A percentile compares a stretch with the other conserved stretches of the same genome.
Evolutionary conservation across 2,329 filamentous ascomycete genomes (phyloP).

Genomic region (Aureobasidium subglaciale): DNA sequence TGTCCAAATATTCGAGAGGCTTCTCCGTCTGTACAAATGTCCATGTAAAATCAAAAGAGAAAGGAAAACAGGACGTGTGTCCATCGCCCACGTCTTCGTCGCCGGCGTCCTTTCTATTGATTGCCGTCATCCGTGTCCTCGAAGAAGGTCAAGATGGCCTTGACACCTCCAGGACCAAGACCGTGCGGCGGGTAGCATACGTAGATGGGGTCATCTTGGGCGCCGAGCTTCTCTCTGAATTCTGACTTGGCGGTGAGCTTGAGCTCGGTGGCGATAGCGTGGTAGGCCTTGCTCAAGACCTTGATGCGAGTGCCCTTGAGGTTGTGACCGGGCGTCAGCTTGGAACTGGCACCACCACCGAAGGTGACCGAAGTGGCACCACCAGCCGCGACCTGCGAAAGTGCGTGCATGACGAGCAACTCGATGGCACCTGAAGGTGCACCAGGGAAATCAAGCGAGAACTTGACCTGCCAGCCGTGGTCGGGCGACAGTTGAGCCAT

Average conservation of each 20-base stretch:
- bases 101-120: background rate
- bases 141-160: conserved; percentile 86
- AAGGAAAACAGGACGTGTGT: background rate
- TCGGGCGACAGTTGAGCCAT: conserved; percentile 72
- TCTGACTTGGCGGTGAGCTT: conserved; percentile 77
- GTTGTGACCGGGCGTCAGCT: conserved; percentile 72
- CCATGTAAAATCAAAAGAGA: background rate
- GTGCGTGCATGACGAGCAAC: conserved; percentile 65
- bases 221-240: conserved; percentile 86
- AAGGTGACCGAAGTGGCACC: conserved; percentile 71
- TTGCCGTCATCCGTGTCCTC: conserved; percentile 51
- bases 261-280: conserved; percentile 72
- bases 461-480: conserved; percentile 91
- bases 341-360: conserved; percentile 70
- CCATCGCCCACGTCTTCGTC: background rate
- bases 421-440: conserved; percentile 85
- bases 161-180: conserved; percentile 70
- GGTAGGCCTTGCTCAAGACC: conserved; percentile 76
- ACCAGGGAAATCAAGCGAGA: conserved; percentile 86
- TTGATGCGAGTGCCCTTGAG: conserved; percentile 72
- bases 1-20: conserved; percentile 5
- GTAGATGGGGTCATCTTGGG: conserved; percentile 74
- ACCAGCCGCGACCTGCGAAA: conserved; percentile 52
- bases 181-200: conserved; percentile 86
- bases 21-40: conserved; percentile 1